phyloP scores from a whole-genome alignment of 768 basidiomycete genomes.

The Lactarius quietus region DNA sequence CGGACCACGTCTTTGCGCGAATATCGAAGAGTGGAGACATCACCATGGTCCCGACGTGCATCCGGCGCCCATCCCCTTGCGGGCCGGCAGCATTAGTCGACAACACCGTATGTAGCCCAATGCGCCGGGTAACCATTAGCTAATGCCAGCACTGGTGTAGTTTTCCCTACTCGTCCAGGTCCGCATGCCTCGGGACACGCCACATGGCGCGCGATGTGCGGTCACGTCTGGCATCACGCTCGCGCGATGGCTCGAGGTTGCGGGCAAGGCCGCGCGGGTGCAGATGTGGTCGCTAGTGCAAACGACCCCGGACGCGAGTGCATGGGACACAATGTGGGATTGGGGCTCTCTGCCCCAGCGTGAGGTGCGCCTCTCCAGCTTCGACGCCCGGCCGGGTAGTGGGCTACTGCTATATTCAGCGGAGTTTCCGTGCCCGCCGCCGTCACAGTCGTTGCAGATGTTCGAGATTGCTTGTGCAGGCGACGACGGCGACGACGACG shows the following conservation, averaged over 20 bases:
- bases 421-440: slow-evolving; percentile 14
- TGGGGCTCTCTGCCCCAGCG: neutral
- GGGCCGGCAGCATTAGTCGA: slow-evolving; percentile 19
- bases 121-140: neutral
- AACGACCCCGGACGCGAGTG: neutral
- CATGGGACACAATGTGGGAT: neutral
- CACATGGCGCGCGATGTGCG: slow-evolving; percentile 12
- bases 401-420: neutral
- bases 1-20: neutral
- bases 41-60: neutral
- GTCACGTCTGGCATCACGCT: slow-evolving; percentile 16
- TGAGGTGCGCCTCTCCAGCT: slow-evolving; percentile 8
- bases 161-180: slow-evolving; percentile 15
- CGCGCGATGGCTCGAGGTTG: slow-evolving; percentile 7
- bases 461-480: slow-evolving; percentile 17
- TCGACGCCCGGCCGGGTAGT: slow-evolving; percentile 13
- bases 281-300: slow-evolving; percentile 11
- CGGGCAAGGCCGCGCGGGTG: slow-evolving; percentile 2
- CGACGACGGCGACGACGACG: slow-evolving; percentile 1
- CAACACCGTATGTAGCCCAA: slow-evolving; percentile 3
- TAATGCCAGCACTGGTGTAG: neutral
- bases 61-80: slow-evolving; percentile 9
- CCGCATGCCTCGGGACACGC: slow-evolving; percentile 8
- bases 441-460: slow-evolving; percentile 12
- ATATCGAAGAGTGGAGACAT: neutral